A percentile compares a stretch with the other conserved stretches of the same genome.
Evolutionary conservation across 805 yeast species (phyloP).

Genomic region (Cyberlindnera lachancei): DNA sequence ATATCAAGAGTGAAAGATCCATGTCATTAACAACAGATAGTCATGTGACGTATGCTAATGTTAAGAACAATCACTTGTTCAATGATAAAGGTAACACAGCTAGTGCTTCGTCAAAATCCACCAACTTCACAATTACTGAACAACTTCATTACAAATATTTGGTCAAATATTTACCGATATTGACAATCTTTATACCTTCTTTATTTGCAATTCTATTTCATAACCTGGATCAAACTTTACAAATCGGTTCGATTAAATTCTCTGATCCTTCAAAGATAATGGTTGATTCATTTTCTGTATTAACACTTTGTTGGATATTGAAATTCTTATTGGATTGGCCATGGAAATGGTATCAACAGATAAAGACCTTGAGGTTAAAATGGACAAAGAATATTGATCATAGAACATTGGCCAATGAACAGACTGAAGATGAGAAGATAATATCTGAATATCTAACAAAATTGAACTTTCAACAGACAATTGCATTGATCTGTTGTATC

Average conservation of each 20-base stretch:
- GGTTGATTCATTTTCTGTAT: conserved; percentile 27
- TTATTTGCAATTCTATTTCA: conserved; percentile 13
- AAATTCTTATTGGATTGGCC: conserved; percentile 34
- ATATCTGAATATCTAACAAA: too few relatives aligned
- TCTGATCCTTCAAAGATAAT: conserved; percentile 17
- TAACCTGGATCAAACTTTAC: conserved; percentile 6
- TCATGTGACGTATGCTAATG: too few relatives aligned
- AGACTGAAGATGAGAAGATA: too few relatives aligned
- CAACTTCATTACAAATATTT: conserved; percentile 9
- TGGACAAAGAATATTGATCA: too few relatives aligned
- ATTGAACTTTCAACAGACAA: conserved; percentile 12
- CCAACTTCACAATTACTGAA: background rate
- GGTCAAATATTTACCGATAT: conserved; percentile 13
- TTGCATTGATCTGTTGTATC: conserved; percentile 24
- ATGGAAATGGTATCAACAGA: conserved; percentile 31
- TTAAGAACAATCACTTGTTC: too few relatives aligned
- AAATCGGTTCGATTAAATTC: conserved; percentile 9
- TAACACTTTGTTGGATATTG: conserved; percentile 28
- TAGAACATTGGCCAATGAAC: too few relatives aligned
- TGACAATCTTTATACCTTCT: conserved; percentile 16
- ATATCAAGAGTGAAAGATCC: background rate
- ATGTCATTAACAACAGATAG: too few relatives aligned
- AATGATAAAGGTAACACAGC: too few relatives aligned
- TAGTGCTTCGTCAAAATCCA: too few relatives aligned
- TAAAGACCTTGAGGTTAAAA: conserved; percentile 14